These are phyloP conservation scores for Chaetomium tenue DNA, from an alignment of 495 filamentous ascomycete species.

Conservation along the genomic window DNA sequence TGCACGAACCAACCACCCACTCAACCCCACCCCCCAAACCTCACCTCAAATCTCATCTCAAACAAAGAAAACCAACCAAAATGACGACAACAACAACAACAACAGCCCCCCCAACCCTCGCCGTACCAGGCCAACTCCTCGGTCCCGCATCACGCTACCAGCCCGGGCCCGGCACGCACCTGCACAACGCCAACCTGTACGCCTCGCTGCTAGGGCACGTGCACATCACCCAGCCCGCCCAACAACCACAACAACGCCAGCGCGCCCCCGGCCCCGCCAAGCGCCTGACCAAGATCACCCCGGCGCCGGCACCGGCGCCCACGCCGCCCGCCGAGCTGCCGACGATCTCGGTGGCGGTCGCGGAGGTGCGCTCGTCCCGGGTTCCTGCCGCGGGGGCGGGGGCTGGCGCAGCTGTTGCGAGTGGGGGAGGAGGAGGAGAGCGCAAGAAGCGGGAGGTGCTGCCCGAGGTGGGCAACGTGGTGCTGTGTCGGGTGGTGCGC, in stretches of 20 bases:
- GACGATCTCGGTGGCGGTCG: constrained; percentile 42
- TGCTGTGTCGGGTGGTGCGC: constrained; percentile 81
- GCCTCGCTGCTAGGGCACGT: constrained; percentile 68
- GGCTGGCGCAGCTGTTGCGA: background rate
- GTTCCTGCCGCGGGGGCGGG: background rate
- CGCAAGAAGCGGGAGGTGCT: constrained; percentile 63
- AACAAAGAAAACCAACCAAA: background rate
- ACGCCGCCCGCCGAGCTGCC: constrained; percentile 37
- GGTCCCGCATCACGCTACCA: constrained; percentile 61
- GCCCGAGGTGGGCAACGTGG: constrained; percentile 72
- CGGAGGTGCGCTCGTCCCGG: constrained; percentile 19
- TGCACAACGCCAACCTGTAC: constrained; percentile 66
- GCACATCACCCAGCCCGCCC: constrained; percentile 44
- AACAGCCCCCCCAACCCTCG: constrained; percentile 31
- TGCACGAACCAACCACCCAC: background rate
- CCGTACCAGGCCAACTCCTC: constrained; percentile 74
- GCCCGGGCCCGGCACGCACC: constrained; percentile 78
- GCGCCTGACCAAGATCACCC: constrained; percentile 53
- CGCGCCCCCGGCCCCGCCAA: constrained; percentile 57
- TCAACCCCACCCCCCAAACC: background rate
- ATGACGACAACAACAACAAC: constrained; percentile 32
- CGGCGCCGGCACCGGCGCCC: constrained; percentile 35
- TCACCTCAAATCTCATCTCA: background rate
- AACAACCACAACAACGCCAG: too few species aligned
- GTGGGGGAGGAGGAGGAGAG: too few species aligned